Percentiles rank a stretch among this genome's conserved stretches.
phyloP scores from a whole-genome alignment of 441 rosid species.

The Populus hybrid region DNA sequence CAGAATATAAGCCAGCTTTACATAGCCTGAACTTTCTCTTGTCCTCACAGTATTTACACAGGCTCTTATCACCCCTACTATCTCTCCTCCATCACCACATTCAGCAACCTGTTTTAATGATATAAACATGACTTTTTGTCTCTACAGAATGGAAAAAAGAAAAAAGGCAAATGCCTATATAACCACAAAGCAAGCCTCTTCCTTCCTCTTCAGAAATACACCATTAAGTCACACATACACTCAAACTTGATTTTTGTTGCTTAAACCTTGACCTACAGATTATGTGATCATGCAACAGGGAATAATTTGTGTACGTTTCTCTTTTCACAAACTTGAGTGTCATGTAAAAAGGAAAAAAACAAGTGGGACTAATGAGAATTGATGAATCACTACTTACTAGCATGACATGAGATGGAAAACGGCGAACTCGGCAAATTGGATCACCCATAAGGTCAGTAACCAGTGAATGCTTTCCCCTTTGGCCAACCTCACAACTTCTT shows the following conservation, averaged over 20 bases:
- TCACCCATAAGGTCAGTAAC: conserved; percentile 77
- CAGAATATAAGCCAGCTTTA: conserved; percentile 55
- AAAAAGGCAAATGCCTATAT: background rate
- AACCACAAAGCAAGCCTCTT: background rate
- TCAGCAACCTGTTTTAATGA: conserved; percentile 54
- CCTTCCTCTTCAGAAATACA: background rate
- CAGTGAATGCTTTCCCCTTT: conserved; percentile 46
- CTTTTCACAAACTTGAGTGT: background rate
- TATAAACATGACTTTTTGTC: background rate
- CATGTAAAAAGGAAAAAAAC: background rate
- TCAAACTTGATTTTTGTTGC: background rate
- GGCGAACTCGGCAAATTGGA: conserved; percentile 69
- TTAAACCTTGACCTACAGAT: background rate
- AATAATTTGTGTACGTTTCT: background rate
- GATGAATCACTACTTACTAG: conserved; percentile 33
- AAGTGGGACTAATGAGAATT: background rate
- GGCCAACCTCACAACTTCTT: conserved; percentile 52
- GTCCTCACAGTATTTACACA: conserved; percentile 57
- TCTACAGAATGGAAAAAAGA: background rate
- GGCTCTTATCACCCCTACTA: conserved; percentile 72
- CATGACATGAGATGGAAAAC: conserved; percentile 54
- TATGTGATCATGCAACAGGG: background rate
- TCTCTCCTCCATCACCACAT: conserved; percentile 48
- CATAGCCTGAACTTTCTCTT: conserved; percentile 40
- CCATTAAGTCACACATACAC: background rate